Base-by-base conservation (phyloP, 2,329 filamentous ascomycete genomes). In the Chaetoscypha palmicola region DNA sequence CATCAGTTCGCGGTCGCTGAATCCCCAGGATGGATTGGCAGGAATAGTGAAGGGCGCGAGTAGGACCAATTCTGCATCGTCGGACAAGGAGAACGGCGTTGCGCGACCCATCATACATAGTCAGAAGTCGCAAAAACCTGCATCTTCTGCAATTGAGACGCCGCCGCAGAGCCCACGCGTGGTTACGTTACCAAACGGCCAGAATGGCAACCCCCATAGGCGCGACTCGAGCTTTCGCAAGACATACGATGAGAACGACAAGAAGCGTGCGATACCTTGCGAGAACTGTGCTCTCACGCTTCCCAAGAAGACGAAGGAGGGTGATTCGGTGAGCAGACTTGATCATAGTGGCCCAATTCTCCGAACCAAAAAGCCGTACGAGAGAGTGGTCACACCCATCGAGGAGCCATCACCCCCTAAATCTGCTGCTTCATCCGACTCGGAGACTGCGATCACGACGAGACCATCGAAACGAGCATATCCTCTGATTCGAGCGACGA, bases 261-360 rank as follows among this genome's bases (percentile, higher is more conserved):
- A 75, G 33, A 77, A 74, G 60, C 73, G 75, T 46, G 76, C 79
- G 41, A 76, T 73, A 5, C 79, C 79, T 17, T 84, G 80, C 59
- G 76, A 81, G 49, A 84, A 83, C 61, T 84, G 80, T 59, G 79
- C 79, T 46, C 71, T 84, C 56, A 83, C 79, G 0, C 63, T 84
- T 5, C 80, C 80, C 0, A 70, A 69, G 53, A 66, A 67, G 38
- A 60, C 62, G 17, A 61, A 61, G 41, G 62, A 64, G 10, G 47
- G 52, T 22, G 17, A 48, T 3, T 21, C 50, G 3, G 38, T 51
- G 16, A 26, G 31, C n/a, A 51, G 43, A 31, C 32, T 52, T 4
- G 54, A 58, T 34, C 52, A 41, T 21, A 54, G 49, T n/a, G 68
- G 69, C 1, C 78, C 78, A 22, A 79, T 75, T 3, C 63, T 83